phyloP scores from a whole-genome alignment of 148 eudicot genomes.

The Camellia sinensis region DNA sequence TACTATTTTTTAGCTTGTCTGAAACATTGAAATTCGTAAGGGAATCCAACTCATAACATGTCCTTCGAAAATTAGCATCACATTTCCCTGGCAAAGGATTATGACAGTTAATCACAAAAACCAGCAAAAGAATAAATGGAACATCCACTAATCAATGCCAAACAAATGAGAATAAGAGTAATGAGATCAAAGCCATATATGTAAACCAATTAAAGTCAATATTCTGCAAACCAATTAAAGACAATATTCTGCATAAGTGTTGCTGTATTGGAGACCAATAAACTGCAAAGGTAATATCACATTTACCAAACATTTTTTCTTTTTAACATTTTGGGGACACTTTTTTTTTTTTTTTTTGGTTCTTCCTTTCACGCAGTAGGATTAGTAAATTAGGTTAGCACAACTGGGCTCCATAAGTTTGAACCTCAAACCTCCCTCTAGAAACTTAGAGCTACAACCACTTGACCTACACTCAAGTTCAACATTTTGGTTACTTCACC shows the following conservation, averaged over 20 bases:
- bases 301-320: background rate
- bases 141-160: background rate
- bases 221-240: too few species aligned
- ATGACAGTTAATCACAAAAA: constrained; percentile 9
- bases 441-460: too few species aligned
- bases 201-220: too few species aligned
- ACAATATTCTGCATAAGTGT: too few species aligned
- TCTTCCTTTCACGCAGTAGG: too few species aligned
- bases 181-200: too few species aligned
- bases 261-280: background rate
- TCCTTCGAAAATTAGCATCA: constrained; percentile 24
- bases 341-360: too few species aligned
- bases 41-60: constrained; percentile 25
- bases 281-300: background rate
- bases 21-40: constrained; percentile 12
- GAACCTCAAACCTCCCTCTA: too few species aligned
- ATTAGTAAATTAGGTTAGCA: too few species aligned
- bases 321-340: too few species aligned
- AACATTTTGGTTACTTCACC: background rate
- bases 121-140: constrained; percentile 5
- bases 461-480: background rate
- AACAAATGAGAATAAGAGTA: background rate
- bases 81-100: constrained; percentile 51
- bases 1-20: constrained; percentile 22
- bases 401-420: too few species aligned